Base-by-base conservation (phyloP, 495 filamentous ascomycete species). In the Aspergillus biplanus region DNA sequence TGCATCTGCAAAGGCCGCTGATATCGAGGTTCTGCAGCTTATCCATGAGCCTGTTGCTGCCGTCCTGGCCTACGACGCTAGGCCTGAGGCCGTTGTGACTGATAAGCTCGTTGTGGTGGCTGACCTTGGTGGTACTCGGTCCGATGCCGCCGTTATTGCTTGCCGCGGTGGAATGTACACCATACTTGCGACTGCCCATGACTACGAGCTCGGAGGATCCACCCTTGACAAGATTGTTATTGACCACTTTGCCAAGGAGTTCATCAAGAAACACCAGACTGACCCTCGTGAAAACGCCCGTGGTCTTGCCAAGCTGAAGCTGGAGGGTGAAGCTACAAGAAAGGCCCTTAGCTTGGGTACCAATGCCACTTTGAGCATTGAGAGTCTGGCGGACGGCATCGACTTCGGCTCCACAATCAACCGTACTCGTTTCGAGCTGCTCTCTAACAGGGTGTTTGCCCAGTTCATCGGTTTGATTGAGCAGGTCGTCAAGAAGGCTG, bases 161-260 rank as follows among this genome's bases (percentile, higher is more conserved):
- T 94, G 87, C 70, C 87, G 94, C 73, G 92, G 94, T 50, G 95
- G 95, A 66, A 95, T 98, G 83, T 98, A 99, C 85, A 97, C 91
- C 52, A 89, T 97, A 66, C 84, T 99, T 13, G 92, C 96, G 5
- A 96, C 94, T 35, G 87, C 88, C 13, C 95, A 99, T 77, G 95
- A 99, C 82, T 97, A 96, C 74, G 92, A 96, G 71, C 89, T 91
- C 61, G 86, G 89, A 53, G 95, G 95, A 67, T 77, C 84, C 31
- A 86, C 90, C 50, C 80, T 99, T 37, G 95, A 99, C 78, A 84
- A 93, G 70, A 87, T 96, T 39, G 83, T 99, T 52, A 90, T 97
- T 67, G 93, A 98, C 73, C 88, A 97, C 82, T 97, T 97, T 69
- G 90, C 95, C 61, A 98, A 99, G 84, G 95, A 97, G 75, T 99